Base-by-base conservation (phyloP, 164 flowering plant species). In the Taxillus chinensis region DNA sequence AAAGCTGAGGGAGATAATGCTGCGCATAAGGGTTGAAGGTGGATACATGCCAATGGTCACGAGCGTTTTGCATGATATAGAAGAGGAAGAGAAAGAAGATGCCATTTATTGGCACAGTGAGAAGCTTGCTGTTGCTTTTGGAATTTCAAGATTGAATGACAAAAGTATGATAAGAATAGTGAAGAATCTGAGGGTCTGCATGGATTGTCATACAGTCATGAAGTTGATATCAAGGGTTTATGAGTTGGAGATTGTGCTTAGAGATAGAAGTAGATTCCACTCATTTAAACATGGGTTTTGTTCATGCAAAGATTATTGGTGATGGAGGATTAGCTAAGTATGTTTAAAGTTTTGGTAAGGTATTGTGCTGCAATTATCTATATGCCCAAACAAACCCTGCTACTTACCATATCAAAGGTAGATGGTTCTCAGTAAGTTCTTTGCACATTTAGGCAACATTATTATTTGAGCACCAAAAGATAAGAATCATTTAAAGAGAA, bases 61-160 rank as follows among this genome's bases (percentile, higher is more conserved):
- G n/a, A 74, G 73, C 65, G 90, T 85, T 61, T 70, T 82, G 67
- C 84, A 82, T 72, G 91, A 85, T 68, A 71, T 85, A 57, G 85
- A 85, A 64, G 87, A 80, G 37, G 91, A 87, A 68, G 91, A 85
- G 56, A 87, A 85, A 68, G 87, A 83, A 73, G 77, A 78, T 63
- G 76, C 87, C 8, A 74, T 83, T 38, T 64, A 75, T 38, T 63
- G 68, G 65, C 95, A 85, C 69, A 83, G 89, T 42, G 91, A 87
- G 74, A 87, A 87, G 68, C 79, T 83, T 62, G 95, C 89, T 12
- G 79, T 85, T 56, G 91, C 91, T 60, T 85, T 83, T 71, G 93
- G 82, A 56, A 65, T 85, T 71, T 60, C 76, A 5, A 82, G 80
- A 70, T 61, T 80, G 67, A 57, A 66, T 14, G 58, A 64, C 38